phyloP scores from a whole-genome alignment of 2,329 filamentous ascomycete species.

The Coleophoma crateriformis region DNA sequence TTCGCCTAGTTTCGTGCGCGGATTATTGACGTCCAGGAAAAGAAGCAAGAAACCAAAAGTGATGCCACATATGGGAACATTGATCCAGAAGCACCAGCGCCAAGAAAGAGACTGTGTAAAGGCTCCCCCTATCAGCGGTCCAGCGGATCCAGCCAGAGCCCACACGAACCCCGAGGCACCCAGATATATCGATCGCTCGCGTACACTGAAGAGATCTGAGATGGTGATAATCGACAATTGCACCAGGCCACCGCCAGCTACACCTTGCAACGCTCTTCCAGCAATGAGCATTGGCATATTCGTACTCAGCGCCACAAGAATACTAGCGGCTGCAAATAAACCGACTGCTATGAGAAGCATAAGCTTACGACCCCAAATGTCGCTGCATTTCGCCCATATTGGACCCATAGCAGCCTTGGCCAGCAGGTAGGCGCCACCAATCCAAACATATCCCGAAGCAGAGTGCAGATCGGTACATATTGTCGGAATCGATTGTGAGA shows the following conservation, averaged over 20 bases:
- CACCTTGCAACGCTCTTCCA: conserved; percentile 41
- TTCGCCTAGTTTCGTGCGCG: conserved; percentile 53
- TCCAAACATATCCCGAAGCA: conserved; percentile 60
- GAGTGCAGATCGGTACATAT: conserved; percentile 48
- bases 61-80: conserved; percentile 16
- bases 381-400: conserved; percentile 56
- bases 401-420: conserved; percentile 63
- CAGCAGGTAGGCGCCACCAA: conserved; percentile 68
- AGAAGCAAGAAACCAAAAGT: conserved; percentile 36
- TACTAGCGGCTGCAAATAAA: conserved; percentile 46
- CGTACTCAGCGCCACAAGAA: conserved; percentile 40
- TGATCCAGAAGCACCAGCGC: conserved; percentile 46
- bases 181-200: conserved; percentile 42
- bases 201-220: conserved; percentile 42
- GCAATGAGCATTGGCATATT: conserved; percentile 42
- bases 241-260: conserved; percentile 45
- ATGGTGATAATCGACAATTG: conserved; percentile 50
- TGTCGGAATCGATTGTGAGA: conserved; percentile 55
- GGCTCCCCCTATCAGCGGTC: conserved; percentile 59
- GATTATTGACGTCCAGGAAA: conserved; percentile 59
- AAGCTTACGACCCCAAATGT: conserved; percentile 53
- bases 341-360: conserved; percentile 40
- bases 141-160: conserved; percentile 60
- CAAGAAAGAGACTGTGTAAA: conserved; percentile 57
- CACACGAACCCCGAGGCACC: conserved; percentile 62